Conservation (phyloP, 1,284 basidiomycete genomes). For the Fomitopsis schrenkii region DNA sequence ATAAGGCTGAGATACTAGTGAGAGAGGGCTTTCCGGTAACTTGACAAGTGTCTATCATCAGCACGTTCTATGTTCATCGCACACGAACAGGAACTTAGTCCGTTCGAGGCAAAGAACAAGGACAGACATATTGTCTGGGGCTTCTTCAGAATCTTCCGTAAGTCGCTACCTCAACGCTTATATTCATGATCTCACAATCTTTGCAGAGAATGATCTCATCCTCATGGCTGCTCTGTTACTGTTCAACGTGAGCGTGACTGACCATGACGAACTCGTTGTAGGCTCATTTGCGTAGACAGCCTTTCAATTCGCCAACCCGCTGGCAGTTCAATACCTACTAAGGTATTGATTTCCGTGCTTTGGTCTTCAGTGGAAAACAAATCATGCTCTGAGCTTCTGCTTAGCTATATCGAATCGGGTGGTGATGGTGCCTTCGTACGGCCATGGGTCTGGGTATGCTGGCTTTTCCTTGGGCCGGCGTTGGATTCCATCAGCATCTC, state of each 20-base stretch:
- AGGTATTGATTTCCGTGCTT: not conserved
- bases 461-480: constrained; percentile 54
- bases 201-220: not conserved
- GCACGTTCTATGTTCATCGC: no score
- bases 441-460: constrained; percentile 56
- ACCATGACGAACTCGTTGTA: no score
- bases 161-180: not conserved
- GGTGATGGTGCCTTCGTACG: constrained; percentile 30
- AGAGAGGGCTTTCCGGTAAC: constrained; percentile 25
- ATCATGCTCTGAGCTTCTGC: no score
- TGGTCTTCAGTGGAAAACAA: no score
- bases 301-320: constrained; percentile 30
- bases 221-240: constrained; percentile 5
- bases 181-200: not conserved
- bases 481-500: constrained; percentile 32
- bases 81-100: constrained; percentile 11
- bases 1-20: constrained; percentile 35
- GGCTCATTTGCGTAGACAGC: not conserved
- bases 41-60: not conserved
- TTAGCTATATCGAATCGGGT: constrained; percentile 36
- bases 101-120: constrained; percentile 10
- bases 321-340: constrained; percentile 35
- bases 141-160: constrained; percentile 20
- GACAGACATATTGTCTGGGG: constrained; percentile 26
- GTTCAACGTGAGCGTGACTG: not conserved